phyloP scores from a whole-genome alignment of 2,329 filamentous ascomycete species.

The Ophiostoma pallidulum region DNA sequence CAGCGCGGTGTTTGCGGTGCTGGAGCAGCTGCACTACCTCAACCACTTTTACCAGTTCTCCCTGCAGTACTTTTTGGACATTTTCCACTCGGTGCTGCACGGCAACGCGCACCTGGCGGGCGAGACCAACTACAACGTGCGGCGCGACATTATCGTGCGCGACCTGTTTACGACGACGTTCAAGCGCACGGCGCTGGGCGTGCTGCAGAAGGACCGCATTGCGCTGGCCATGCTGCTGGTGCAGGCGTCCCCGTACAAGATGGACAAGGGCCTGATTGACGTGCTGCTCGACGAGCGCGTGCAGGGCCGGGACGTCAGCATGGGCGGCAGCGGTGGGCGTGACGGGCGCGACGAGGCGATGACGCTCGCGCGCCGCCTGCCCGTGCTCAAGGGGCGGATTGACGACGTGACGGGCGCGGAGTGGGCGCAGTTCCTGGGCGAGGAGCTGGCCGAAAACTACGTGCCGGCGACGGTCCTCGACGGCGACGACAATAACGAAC shows the following conservation, averaged over 20 bases:
- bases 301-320: conserved; percentile 66
- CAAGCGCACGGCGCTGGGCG: conserved; percentile 82
- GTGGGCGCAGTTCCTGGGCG: conserved; percentile 75
- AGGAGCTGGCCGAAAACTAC: conserved; percentile 77
- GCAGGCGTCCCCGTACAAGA: conserved; percentile 90
- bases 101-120: conserved; percentile 63
- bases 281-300: conserved; percentile 70
- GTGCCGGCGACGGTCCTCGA: conserved; percentile 70
- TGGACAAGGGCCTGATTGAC: conserved; percentile 87
- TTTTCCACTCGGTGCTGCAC: conserved; percentile 86
- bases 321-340: background rate
- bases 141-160: conserved; percentile 82
- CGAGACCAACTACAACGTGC: conserved; percentile 64
- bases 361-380: conserved; percentile 56
- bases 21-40: conserved; percentile 95
- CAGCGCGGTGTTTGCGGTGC: conserved; percentile 91
- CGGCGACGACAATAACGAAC: conserved; percentile 22
- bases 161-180: conserved; percentile 88
- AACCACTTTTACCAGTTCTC: conserved; percentile 99
- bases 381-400: conserved; percentile 63
- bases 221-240: conserved; percentile 91
- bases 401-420: conserved; percentile 49
- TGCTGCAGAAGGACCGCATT: conserved; percentile 89
- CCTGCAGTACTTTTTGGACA: conserved; percentile 93
- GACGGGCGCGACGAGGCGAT: conserved; percentile 57